phyloP scores from a whole-genome alignment of 192 early-diverging fungal species.

The Backusella tuberculispora region DNA sequence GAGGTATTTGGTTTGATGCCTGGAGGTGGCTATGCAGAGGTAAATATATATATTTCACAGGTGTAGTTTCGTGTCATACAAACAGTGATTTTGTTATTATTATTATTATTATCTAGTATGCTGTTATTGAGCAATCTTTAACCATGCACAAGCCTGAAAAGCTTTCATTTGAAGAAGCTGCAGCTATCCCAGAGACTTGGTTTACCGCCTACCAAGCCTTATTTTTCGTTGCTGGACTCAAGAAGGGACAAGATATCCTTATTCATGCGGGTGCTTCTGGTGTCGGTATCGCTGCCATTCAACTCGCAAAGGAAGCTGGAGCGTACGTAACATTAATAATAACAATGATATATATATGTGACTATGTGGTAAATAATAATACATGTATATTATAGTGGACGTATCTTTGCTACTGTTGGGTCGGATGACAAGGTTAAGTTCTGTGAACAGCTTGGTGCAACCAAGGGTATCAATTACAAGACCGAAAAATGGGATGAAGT shows the following conservation, averaged over 20 bases:
- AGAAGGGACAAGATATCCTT: constrained; percentile 67
- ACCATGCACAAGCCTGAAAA: constrained; percentile 60
- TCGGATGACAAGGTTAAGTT: constrained; percentile 67
- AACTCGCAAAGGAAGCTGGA: constrained; percentile 69
- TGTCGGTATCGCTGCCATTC: constrained; percentile 80
- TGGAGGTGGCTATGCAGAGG: constrained; percentile 79
- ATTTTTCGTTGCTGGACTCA: constrained; percentile 57
- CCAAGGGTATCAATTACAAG: constrained; percentile 79
- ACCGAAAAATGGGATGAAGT: constrained; percentile 61
- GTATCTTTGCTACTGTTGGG: constrained; percentile 75
- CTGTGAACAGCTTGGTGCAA: constrained; percentile 70
- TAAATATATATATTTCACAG: constrained; percentile 10
- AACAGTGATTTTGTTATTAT: background rate
- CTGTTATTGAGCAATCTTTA: constrained; percentile 61
- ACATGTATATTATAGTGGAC: constrained; percentile 35
- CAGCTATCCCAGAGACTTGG: constrained; percentile 80
- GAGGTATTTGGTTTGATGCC: constrained; percentile 71
- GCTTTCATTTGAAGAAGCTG: constrained; percentile 61
- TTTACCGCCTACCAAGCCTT: constrained; percentile 81
- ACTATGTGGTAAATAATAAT: background rate
- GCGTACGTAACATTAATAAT: constrained; percentile 43
- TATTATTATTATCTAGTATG: constrained; percentile 46
- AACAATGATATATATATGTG: background rate
- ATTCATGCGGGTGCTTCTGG: constrained; percentile 82
- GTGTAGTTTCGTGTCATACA: background rate